Base-by-base conservation (phyloP, 192 early-diverging fungal genomes). In the Coemansia erecta region DNA sequence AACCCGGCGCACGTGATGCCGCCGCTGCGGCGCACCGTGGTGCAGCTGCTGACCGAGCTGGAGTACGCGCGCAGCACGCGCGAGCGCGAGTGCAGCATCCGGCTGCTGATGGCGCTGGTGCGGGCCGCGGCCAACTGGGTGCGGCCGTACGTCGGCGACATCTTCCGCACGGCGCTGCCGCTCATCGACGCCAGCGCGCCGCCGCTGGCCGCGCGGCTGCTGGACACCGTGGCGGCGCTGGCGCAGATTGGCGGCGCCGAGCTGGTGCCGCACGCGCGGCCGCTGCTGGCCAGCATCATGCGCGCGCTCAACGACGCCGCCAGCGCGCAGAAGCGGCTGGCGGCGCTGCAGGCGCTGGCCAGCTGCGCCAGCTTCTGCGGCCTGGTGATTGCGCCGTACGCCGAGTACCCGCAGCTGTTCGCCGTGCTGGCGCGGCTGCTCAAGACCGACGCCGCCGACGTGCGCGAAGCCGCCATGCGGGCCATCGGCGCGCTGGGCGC, bases 1-100 rank as follows among this genome's bases (percentile, higher is more conserved):
- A 98, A 98, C 62, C 94, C 96, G 9, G 96, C 95, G 3, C 93
- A 93, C 59, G 89, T 97, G n/a, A 86, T 95, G 86, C 95, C 96
- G 13, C 90, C 90, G 0, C 80, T 98, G 15, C 84, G 95, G 43
- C 95, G 94, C 63, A 89, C 89, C 0, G 72, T 98, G 15, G 91
- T 97, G 47, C 90, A 94, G 60, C 72, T 98, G 15, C 78, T 98
- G 53, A 93, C 94, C 0, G 95, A 98, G 71, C 72, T 98, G 21
- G 93, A 98, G 73, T 93, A 91, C 67, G 88, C 94, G 12, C 82
- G 80, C 10, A 84, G 87, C 14, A 86, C 67, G 56, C 72, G 46
- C 41, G 68, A 65, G 55, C 49, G 60, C 33, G 70, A 66, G 18
- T 77, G 72, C 35, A 72, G 69, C 60, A 53, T 72, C 75, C 83